Evolutionary conservation across 2,329 filamentous ascomycete genomes (phyloP).

Genomic region (Calycina herbarum): DNA sequence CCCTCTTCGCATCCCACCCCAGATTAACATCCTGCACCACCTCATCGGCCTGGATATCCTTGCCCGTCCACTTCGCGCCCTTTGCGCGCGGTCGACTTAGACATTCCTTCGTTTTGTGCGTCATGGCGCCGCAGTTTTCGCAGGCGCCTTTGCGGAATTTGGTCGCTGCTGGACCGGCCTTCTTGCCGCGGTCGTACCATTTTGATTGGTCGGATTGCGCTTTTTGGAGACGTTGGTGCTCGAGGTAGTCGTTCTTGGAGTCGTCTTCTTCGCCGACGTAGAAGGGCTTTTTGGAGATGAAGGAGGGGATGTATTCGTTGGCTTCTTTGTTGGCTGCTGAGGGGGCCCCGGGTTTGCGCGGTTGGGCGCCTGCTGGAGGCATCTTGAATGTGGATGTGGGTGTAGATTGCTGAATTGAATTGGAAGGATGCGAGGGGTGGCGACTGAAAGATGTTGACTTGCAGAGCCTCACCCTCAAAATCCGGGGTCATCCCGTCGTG

Average conservation of each 20-base stretch:
- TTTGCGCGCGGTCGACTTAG: constrained; percentile 83
- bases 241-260: constrained; percentile 77
- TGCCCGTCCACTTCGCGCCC: constrained; percentile 89
- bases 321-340: constrained; percentile 71
- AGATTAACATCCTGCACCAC: constrained; percentile 80
- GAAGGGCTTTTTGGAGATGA: constrained; percentile 97
- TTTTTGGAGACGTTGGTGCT: constrained; percentile 84
- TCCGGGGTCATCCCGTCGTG: constrained; percentile 18
- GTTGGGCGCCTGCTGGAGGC: constrained; percentile 41
- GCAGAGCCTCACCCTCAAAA: neutral
- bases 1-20: constrained; percentile 95
- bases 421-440: neutral
- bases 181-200: constrained; percentile 93
- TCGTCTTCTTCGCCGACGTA: constrained; percentile 81
- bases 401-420: neutral
- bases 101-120: constrained; percentile 93
- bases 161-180: constrained; percentile 81
- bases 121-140: constrained; percentile 97
- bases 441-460: neutral
- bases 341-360: constrained; percentile 36
- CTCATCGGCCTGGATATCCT: constrained; percentile 92
- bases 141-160: constrained; percentile 98
- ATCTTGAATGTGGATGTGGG: constrained; percentile 33
- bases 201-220: constrained; percentile 66
- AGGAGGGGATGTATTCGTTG: constrained; percentile 97